Conservation (phyloP, 805 yeast genomes). For the Suhomyces sp. region DNA sequence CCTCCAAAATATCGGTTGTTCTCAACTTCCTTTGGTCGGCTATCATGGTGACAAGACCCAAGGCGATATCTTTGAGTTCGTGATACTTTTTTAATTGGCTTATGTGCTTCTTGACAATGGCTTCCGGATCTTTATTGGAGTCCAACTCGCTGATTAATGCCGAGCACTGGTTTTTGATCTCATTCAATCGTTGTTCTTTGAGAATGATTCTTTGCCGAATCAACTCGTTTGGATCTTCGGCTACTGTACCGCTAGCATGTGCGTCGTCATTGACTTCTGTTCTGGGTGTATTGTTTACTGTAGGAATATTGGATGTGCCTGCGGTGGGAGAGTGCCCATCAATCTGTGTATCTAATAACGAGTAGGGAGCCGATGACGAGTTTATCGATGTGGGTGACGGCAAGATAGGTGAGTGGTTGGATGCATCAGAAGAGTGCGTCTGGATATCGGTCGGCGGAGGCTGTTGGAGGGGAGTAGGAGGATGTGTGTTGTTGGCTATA, state of each 20-base stretch:
- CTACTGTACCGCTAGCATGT: neutral
- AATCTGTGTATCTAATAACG: neutral
- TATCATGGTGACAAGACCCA: slow-evolving; percentile 54
- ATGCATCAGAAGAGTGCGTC: neutral
- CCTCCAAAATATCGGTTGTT: slow-evolving; percentile 48
- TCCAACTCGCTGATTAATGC: slow-evolving; percentile 32
- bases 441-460: slow-evolving; percentile 2
- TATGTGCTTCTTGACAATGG: slow-evolving; percentile 51
- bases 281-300: slow-evolving; percentile 8
- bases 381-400: slow-evolving; percentile 1
- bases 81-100: slow-evolving; percentile 53
- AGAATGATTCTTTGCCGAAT: slow-evolving; percentile 5
- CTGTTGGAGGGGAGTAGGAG: slow-evolving; percentile 4
- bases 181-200: slow-evolving; percentile 22
- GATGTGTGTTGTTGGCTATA: slow-evolving; percentile 6
- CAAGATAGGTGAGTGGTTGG: neutral
- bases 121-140: slow-evolving; percentile 35
- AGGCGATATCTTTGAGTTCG: slow-evolving; percentile 60
- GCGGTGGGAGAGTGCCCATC: neutral
- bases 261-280: neutral
- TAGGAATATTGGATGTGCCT: neutral
- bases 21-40: slow-evolving; percentile 55
- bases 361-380: neutral
- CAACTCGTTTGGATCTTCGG: slow-evolving; percentile 2
- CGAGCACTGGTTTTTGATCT: slow-evolving; percentile 32